phyloP scores from a whole-genome alignment of 164 flowering plant species.

The Vitis amurensis region DNA sequence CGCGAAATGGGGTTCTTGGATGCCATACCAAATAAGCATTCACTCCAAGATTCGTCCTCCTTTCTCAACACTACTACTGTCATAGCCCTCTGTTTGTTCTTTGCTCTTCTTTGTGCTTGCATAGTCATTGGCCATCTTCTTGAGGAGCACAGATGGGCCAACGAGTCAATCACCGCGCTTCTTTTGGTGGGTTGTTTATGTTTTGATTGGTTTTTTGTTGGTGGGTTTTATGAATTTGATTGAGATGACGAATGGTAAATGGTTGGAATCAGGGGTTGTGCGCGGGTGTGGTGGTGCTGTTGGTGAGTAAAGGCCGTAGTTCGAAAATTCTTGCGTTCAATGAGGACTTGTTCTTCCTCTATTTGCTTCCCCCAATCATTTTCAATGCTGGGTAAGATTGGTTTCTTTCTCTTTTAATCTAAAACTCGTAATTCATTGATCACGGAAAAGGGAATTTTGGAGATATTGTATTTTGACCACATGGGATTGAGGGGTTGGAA shows the following conservation, averaged over 20 bases:
- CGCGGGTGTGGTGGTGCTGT: constrained; percentile 54
- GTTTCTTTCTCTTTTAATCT: constrained; percentile 1
- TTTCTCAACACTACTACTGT: constrained; percentile 32
- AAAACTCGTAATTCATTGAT: background rate
- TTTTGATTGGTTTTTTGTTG: background rate
- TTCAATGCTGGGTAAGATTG: constrained; percentile 66
- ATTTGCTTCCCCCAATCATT: constrained; percentile 68
- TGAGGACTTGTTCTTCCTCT: constrained; percentile 66
- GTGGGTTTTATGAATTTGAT: background rate
- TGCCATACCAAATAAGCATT: background rate
- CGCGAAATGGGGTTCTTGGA: constrained; percentile 19
- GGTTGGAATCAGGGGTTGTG: constrained; percentile 47
- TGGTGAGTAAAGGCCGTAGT: constrained; percentile 40
- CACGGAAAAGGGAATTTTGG: background rate
- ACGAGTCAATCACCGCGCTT: constrained; percentile 61
- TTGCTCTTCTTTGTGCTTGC: constrained; percentile 51
- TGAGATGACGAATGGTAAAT: background rate
- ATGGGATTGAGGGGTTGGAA: too few species aligned
- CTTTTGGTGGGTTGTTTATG: constrained; percentile 35
- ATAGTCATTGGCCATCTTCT: constrained; percentile 61
- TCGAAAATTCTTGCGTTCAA: constrained; percentile 40
- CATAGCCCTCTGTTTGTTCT: constrained; percentile 41
- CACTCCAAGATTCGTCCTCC: constrained; percentile 16
- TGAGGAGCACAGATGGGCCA: constrained; percentile 62
- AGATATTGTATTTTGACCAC: background rate